phyloP scores from a whole-genome alignment of 495 filamentous ascomycete genomes.

The Talaromyces proteolyticus region DNA sequence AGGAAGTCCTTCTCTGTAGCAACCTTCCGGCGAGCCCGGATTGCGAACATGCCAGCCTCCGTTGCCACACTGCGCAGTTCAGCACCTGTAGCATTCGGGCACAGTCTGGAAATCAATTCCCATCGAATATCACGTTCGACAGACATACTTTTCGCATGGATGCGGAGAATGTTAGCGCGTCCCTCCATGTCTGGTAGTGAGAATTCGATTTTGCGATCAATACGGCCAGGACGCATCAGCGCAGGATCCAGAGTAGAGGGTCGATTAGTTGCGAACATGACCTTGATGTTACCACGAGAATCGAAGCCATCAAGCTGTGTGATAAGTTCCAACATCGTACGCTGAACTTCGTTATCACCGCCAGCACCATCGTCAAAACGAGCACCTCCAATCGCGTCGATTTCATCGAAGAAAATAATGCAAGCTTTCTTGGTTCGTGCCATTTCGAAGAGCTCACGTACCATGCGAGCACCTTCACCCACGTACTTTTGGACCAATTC shows the following conservation, averaged over 20 bases:
- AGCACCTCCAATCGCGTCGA: constrained; percentile 96
- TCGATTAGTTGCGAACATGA: constrained; percentile 99
- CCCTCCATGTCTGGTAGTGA: constrained; percentile 94
- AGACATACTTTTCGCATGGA: constrained; percentile 99
- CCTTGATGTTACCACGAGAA: constrained; percentile 96
- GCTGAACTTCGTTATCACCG: constrained; percentile 98
- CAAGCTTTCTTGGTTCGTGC: constrained; percentile 99
- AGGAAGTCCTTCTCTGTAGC: constrained; percentile 99
- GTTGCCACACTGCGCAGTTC: constrained; percentile 94
- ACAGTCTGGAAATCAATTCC: constrained; percentile 94
- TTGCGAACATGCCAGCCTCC: constrained; percentile 99
- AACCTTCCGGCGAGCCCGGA: constrained; percentile 93
- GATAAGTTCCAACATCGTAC: constrained; percentile 98
- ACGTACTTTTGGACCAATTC: constrained; percentile 99
- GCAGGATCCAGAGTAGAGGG: constrained; percentile 94
- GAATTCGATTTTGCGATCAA: constrained; percentile 99
- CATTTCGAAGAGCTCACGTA: constrained; percentile 98
- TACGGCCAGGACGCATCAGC: constrained; percentile 94
- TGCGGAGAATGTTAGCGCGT: constrained; percentile 92
- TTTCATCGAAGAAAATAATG: constrained; percentile 99
- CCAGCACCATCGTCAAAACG: constrained; percentile 97
- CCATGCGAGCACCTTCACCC: constrained; percentile 96
- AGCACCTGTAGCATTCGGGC: constrained; percentile 94
- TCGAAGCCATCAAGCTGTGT: constrained; percentile 98
- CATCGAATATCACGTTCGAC: constrained; percentile 98